phyloP scores from a whole-genome alignment of 345 rosid species.

The Eucalyptus shirleyi region DNA sequence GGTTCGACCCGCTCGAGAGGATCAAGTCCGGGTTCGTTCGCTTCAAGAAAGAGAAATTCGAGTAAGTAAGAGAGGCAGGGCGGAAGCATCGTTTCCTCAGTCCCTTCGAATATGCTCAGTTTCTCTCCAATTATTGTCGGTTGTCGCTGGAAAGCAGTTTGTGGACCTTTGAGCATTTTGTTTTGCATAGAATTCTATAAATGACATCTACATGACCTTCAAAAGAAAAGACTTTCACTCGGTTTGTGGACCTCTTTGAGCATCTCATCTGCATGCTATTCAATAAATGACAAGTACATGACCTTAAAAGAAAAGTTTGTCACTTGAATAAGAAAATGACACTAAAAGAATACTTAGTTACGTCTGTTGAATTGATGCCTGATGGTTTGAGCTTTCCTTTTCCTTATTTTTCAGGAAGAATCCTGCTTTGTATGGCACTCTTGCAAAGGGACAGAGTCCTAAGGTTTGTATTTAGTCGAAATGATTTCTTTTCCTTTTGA shows the following conservation, averaged over 20 bases:
- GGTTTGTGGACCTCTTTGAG: not conserved
- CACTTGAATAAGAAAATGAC: not conserved
- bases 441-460: slow-evolving; percentile 76
- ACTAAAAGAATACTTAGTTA: not conserved
- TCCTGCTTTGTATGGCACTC: slow-evolving; percentile 41
- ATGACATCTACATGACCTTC: not conserved
- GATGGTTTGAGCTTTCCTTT: not conserved
- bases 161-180: not conserved
- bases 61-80: slow-evolving; percentile 26
- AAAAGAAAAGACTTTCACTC: not conserved
- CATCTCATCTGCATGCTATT: not conserved
- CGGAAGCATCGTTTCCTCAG: not conserved
- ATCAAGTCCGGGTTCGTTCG: slow-evolving; percentile 62
- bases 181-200: not conserved
- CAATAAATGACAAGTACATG: not conserved
- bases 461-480: slow-evolving; percentile 24
- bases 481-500: not conserved
- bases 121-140: not conserved
- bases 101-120: not conserved
- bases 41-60: slow-evolving; percentile 68
- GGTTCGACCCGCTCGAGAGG: slow-evolving; percentile 39
- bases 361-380: not conserved
- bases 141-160: not conserved
- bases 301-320: not conserved
- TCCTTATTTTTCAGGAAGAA: slow-evolving; percentile 42